phyloP scores from a whole-genome alignment of 2,329 filamentous ascomycete genomes.

The Hypoxylon sp. region DNA sequence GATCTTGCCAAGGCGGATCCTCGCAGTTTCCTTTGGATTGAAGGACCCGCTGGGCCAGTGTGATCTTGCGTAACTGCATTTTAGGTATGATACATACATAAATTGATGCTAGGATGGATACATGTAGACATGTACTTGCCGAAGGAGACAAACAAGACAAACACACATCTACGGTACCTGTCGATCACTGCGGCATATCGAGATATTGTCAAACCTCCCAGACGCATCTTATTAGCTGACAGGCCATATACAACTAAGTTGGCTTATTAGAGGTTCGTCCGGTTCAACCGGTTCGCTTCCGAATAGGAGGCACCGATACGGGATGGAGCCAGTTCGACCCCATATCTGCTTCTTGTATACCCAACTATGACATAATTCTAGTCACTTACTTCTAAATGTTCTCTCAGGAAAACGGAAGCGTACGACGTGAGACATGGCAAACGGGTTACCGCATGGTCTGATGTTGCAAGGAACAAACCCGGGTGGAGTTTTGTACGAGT shows the following conservation, averaged over 20 bases:
- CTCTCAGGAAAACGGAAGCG: slow-evolving; percentile 13
- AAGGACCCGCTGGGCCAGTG: slow-evolving; percentile 33
- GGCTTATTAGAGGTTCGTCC: slow-evolving; percentile 1
- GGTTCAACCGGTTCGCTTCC: slow-evolving; percentile 2
- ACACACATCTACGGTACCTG: slow-evolving; percentile 18
- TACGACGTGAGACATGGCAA: slow-evolving; percentile 36
- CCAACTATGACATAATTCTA: slow-evolving; percentile 8
- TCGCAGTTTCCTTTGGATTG: slow-evolving; percentile 41
- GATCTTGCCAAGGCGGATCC: slow-evolving; percentile 48
- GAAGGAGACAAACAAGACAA: slow-evolving; percentile 26
- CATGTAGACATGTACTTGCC: slow-evolving; percentile 14
- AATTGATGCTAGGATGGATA: not conserved
- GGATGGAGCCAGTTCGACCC: not conserved
- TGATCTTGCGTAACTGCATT: slow-evolving; percentile 39
- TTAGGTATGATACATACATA: slow-evolving; percentile 14
- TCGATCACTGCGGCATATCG: not conserved
- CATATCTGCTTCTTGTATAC: not conserved
- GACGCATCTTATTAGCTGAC: not conserved
- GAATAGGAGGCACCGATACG: slow-evolving; percentile 8
- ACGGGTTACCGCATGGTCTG: slow-evolving; percentile 32
- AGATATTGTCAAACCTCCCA: slow-evolving; percentile 1
- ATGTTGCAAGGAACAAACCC: slow-evolving; percentile 28
- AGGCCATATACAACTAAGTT: not conserved
- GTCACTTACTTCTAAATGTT: slow-evolving; percentile 13
- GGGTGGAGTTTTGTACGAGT: slow-evolving; percentile 32